Percentiles rank a stretch among this genome's conserved stretches.
Evolutionary conservation across 306 rosid genomes (phyloP).

Genomic region (Begonia loranthoides): DNA sequence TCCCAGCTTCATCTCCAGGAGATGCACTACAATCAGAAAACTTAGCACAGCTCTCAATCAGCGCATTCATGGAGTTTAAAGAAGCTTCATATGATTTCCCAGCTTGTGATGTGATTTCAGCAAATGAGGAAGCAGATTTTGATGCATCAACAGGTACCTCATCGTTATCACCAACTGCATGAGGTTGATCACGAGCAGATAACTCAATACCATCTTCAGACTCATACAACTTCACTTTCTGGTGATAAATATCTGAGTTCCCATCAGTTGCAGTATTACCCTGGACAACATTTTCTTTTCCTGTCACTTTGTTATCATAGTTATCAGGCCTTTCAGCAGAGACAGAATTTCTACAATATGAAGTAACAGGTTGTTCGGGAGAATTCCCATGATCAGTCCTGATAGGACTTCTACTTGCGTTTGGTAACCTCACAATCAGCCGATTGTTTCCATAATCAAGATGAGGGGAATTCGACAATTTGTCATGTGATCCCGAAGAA

Average conservation of each 20-base stretch:
- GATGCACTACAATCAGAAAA: constrained; percentile 44
- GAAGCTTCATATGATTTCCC: constrained; percentile 54
- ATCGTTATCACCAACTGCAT: constrained; percentile 21
- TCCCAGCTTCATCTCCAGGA: constrained; percentile 61
- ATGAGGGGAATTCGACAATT: constrained; percentile 25
- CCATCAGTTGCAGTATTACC: constrained; percentile 28
- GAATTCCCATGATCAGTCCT: constrained; percentile 34
- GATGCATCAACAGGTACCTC: constrained; percentile 27
- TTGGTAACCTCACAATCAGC: constrained; percentile 59
- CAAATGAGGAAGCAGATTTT: constrained; percentile 30
- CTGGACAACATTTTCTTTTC: constrained; percentile 4
- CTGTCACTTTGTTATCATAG: not conserved
- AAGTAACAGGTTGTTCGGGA: constrained; percentile 35
- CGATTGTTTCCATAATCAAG: constrained; percentile 39
- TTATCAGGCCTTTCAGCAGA: constrained; percentile 25
- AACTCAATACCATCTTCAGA: constrained; percentile 46
- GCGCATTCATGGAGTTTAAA: constrained; percentile 58
- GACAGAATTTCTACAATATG: constrained; percentile 41
- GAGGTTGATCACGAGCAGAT: constrained; percentile 25
- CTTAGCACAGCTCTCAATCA: constrained; percentile 69
- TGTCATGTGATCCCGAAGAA: constrained; percentile 15
- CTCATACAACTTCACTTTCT: constrained; percentile 35
- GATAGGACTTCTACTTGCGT: constrained; percentile 44
- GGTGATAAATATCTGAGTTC: constrained; percentile 27
- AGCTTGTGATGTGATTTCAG: constrained; percentile 28